phyloP scores from a whole-genome alignment of 2,329 filamentous ascomycete genomes.

The Aspergillaceae sp. region DNA sequence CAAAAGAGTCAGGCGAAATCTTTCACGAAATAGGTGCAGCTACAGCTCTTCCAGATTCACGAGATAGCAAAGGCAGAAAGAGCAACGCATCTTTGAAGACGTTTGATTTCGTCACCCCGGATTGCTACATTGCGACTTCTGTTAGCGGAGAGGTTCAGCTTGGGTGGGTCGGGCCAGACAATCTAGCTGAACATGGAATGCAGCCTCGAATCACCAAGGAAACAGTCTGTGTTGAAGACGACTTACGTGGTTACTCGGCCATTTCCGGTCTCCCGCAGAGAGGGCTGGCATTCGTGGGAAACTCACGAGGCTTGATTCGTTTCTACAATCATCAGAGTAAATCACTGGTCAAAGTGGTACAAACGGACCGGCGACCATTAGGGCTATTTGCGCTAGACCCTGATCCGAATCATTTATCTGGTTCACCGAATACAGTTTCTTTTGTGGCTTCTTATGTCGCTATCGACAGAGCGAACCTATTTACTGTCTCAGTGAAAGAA shows the following conservation, averaged over 20 bases:
- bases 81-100: conserved; percentile 15
- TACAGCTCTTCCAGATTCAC: too few species aligned
- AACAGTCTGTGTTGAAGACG: conserved; percentile 18
- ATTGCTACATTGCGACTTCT: conserved; percentile 25
- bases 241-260: conserved; percentile 22
- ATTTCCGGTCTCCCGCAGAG: conserved; percentile 21
- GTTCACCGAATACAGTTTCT: conserved; percentile 7
- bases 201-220: conserved; percentile 18
- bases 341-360: conserved; percentile 18
- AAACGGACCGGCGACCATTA: conserved; percentile 21
- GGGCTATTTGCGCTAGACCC: conserved; percentile 19
- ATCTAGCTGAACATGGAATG: conserved; percentile 1
- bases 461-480: conserved; percentile 20
- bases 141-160: conserved; percentile 24
- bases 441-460: conserved; percentile 22
- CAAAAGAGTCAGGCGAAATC: background rate
- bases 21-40: too few species aligned
- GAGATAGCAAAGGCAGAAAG: conserved; percentile 3
- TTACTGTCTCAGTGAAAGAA: conserved; percentile 13
- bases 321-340: conserved; percentile 27
- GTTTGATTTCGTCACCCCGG: conserved; percentile 27
- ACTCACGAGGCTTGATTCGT: conserved; percentile 23
- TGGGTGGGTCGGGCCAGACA: conserved; percentile 14
- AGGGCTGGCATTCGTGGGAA: conserved; percentile 28
- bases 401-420: conserved; percentile 1